A percentile compares a stretch with the other conserved stretches of the same genome.
These are phyloP conservation scores for Saksenaea oblongispora DNA, from an alignment of 371 early-diverging fungal species.

Conservation along the genomic window DNA sequence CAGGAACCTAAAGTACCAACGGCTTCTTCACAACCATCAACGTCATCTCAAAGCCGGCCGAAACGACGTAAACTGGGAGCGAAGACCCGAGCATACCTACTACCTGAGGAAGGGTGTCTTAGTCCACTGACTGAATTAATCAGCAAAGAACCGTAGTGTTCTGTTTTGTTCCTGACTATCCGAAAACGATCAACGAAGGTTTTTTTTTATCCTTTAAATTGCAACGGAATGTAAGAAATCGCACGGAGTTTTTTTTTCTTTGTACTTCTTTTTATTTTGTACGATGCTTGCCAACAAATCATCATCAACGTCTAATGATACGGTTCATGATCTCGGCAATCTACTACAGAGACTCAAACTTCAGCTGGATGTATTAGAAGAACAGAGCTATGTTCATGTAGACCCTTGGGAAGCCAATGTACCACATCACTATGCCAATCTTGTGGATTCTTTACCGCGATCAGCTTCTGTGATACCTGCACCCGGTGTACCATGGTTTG, in stretches of 20 bases:
- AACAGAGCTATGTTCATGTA: not conserved
- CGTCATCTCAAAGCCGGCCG: not conserved
- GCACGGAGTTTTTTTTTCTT: not conserved
- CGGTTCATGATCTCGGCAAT: not conserved
- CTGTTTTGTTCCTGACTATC: not conserved
- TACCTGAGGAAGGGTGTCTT: not conserved
- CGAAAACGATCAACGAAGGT: not conserved
- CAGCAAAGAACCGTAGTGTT: not conserved
- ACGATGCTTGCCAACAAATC: not conserved
- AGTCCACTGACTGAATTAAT: not conserved
- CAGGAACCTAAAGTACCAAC: not conserved
- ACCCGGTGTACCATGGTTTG: constrained; percentile 30
- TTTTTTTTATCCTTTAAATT: not conserved
- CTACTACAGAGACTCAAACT: not conserved
- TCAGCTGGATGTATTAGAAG: not conserved
- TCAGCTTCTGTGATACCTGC: constrained; percentile 19
- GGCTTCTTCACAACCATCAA: not conserved
- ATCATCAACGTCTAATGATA: not conserved
- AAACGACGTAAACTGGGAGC: not conserved
- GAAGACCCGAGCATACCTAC: not conserved
- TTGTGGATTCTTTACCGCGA: constrained; percentile 23
- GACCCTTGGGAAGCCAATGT: constrained; percentile 1
- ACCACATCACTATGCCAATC: not conserved
- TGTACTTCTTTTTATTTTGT: not conserved
- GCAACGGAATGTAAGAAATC: not conserved